These are phyloP conservation scores for Eucalyptus coolabah DNA, from an alignment of 345 rosid species.

Conservation along the genomic window DNA sequence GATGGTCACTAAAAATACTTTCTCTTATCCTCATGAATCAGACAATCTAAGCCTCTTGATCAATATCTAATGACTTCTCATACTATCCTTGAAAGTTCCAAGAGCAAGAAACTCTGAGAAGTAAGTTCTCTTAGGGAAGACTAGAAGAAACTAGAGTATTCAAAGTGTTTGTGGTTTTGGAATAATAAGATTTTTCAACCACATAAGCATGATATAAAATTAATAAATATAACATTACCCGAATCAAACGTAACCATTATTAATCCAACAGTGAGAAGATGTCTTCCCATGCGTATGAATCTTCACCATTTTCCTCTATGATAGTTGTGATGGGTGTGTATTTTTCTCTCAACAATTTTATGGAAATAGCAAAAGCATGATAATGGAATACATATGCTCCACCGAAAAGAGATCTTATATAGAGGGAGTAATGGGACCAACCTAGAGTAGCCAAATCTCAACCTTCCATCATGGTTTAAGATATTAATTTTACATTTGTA, in stretches of 20 bases:
- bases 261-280: neutral
- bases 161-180: neutral
- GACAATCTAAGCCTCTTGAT: neutral
- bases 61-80: neutral
- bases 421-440: neutral
- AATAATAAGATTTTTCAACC: neutral
- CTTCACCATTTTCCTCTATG: neutral
- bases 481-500: neutral
- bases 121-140: neutral
- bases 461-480: neutral
- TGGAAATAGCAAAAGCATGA: neutral
- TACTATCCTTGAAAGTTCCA: neutral
- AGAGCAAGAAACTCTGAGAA: neutral
- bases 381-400: neutral
- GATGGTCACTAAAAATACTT: too few species aligned
- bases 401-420: neutral
- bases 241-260: neutral
- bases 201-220: neutral
- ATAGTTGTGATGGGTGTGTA: neutral
- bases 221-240: rapidly evolving
- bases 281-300: neutral
- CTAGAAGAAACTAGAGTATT: neutral
- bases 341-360: neutral
- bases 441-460: neutral
- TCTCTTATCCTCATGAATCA: too few species aligned